phyloP scores from a whole-genome alignment of 345 rosid species.

The sweet orange (Citrus sinensis) region DNA sequence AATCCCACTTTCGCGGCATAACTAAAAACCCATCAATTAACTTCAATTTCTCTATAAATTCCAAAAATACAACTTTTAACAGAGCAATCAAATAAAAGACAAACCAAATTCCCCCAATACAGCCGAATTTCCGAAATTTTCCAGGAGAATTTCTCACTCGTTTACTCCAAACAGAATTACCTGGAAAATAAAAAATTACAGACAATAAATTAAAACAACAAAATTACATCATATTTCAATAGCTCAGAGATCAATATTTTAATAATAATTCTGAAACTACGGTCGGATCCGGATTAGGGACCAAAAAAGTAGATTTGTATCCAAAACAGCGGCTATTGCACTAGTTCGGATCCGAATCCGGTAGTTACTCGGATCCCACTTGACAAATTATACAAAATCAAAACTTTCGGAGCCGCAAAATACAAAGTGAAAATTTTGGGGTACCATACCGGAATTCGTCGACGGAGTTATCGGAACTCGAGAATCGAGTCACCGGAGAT shows the following conservation, averaged over 20 bases:
- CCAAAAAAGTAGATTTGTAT: background rate
- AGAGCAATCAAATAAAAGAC: slow-evolving; percentile 11
- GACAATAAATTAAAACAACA: background rate
- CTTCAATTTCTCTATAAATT: background rate
- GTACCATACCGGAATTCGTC: slow-evolving; percentile 22
- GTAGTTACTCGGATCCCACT: slow-evolving; percentile 24
- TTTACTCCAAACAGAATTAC: slow-evolving; percentile 20
- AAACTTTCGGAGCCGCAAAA: background rate
- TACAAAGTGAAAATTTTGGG: background rate
- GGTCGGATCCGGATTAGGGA: slow-evolving; percentile 16
- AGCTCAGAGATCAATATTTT: background rate
- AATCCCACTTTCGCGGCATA: slow-evolving; percentile 8
- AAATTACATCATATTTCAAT: background rate
- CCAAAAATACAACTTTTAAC: background rate
- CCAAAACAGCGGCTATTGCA: background rate
- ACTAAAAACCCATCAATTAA: background rate
- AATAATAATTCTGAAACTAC: background rate
- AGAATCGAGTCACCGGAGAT: slow-evolving; percentile 10
- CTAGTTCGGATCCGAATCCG: slow-evolving; percentile 8
- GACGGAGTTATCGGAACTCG: slow-evolving; percentile 25
- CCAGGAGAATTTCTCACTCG: slow-evolving; percentile 10
- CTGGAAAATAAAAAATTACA: slow-evolving; percentile 16
- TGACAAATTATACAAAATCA: background rate
- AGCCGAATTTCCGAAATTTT: slow-evolving; percentile 21
- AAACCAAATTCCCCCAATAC: slow-evolving; percentile 10